Conservation (phyloP, 2,329 filamentous ascomycete genomes). For the Fusarium sambucinum region DNA sequence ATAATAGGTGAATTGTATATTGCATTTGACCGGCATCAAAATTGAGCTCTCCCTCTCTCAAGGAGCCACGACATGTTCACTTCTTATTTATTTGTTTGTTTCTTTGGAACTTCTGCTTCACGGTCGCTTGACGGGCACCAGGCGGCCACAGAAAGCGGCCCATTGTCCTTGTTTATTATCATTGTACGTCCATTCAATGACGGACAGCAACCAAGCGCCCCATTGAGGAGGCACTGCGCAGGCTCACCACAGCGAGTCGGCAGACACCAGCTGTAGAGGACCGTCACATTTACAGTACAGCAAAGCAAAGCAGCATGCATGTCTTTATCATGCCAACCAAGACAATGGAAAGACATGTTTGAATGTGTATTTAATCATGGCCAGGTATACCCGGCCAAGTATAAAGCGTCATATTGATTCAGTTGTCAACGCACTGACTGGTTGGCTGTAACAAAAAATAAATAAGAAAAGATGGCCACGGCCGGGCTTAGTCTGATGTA, state of each 20-base stretch:
- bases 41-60: constrained; percentile 8
- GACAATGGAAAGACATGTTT: constrained; percentile 5
- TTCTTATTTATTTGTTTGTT: constrained; percentile 37
- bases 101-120: constrained; percentile 42
- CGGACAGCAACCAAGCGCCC: constrained; percentile 9
- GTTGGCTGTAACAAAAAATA: constrained; percentile 12
- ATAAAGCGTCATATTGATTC: constrained; percentile 31
- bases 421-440: constrained; percentile 18
- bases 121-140: constrained; percentile 33
- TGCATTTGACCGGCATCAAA: not conserved
- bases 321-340: constrained; percentile 24
- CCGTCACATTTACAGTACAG: constrained; percentile 16
- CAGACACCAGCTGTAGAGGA: constrained; percentile 35
- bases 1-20: constrained; percentile 1
- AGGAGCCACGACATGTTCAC: constrained; percentile 29
- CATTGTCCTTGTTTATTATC: constrained; percentile 35
- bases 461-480: not conserved
- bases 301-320: constrained; percentile 14
- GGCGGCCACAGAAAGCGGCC: constrained; percentile 37
- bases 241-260: constrained; percentile 42
- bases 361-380: not conserved
- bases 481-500: constrained; percentile 12
- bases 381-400: constrained; percentile 29
- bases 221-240: constrained; percentile 34
- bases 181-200: constrained; percentile 37